These are phyloP conservation scores for Solanum bulbocastanum DNA, from an alignment of 257 asterid species.

Conservation along the genomic window DNA sequence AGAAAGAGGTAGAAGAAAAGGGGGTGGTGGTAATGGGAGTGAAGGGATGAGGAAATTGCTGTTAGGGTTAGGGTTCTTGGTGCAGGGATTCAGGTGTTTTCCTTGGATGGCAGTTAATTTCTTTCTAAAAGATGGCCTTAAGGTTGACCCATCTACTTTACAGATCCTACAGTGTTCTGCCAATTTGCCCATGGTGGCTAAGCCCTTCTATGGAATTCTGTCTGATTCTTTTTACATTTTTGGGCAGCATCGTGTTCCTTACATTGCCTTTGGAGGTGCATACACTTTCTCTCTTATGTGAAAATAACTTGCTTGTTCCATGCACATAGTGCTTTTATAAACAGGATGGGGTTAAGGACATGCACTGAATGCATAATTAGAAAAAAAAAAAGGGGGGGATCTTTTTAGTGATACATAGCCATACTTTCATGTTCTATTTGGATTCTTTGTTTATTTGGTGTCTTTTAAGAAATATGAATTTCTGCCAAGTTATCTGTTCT, in stretches of 20 bases:
- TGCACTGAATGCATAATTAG: neutral
- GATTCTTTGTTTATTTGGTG: neutral
- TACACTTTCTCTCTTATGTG: neutral
- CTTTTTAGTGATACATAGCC: neutral
- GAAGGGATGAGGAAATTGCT: slow-evolving; percentile 41
- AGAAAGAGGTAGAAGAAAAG: slow-evolving; percentile 8
- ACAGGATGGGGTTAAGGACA: neutral
- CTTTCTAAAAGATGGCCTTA: slow-evolving; percentile 79
- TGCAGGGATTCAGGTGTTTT: slow-evolving; percentile 91
- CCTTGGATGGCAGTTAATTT: slow-evolving; percentile 95
- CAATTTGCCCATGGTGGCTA: slow-evolving; percentile 90
- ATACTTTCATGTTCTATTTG: neutral
- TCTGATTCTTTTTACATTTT: slow-evolving; percentile 79
- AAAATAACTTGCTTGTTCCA: neutral
- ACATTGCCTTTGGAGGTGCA: slow-evolving; percentile 80
- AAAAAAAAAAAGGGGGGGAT: neutral
- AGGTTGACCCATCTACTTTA: slow-evolving; percentile 68
- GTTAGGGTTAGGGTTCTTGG: slow-evolving; percentile 74
- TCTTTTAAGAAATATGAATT: neutral
- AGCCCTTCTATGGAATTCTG: slow-evolving; percentile 73
- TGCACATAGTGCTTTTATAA: neutral
- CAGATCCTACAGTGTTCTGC: slow-evolving; percentile 93
- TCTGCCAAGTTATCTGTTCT: neutral
- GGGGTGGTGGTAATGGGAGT: neutral
- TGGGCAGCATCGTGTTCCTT: slow-evolving; percentile 94